A percentile compares a stretch with the other conserved stretches of the same genome.
Evolutionary conservation across 768 basidiomycete species (phyloP).

Genomic region (Butyriboletus loyo): DNA sequence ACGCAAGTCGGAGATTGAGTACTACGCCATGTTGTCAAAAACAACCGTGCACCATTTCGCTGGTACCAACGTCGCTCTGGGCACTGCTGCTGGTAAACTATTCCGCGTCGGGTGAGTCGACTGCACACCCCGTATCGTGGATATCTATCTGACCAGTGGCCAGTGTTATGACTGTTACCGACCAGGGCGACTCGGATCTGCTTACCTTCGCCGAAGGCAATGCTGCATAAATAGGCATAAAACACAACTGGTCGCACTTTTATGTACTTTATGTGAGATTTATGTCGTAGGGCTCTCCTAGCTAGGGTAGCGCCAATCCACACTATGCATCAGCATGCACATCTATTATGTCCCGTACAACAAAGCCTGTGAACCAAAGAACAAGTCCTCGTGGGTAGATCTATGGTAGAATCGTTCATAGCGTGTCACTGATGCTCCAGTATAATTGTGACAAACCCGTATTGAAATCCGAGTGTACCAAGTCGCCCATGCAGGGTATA

Average conservation of each 20-base stretch:
- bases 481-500: neutral
- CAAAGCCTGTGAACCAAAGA: neutral
- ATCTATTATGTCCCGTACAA: neutral
- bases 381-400: too few relatives aligned
- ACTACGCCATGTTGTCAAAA: slow-evolving; percentile 99
- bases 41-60: slow-evolving; percentile 97
- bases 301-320: neutral
- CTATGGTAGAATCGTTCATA: neutral
- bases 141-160: slow-evolving; percentile 6
- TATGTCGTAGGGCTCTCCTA: neutral
- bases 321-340: slow-evolving; percentile 2
- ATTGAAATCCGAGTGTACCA: neutral
- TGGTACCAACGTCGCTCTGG: slow-evolving; percentile 96
- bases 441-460: neutral
- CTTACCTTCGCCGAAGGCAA: slow-evolving; percentile 79
- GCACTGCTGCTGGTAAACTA: slow-evolving; percentile 97
- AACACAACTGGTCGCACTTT: neutral
- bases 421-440: neutral
- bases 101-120: slow-evolving; percentile 92
- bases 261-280: slow-evolving; percentile 4
- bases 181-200: slow-evolving; percentile 96
- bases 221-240: slow-evolving; percentile 45
- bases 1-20: slow-evolving; percentile 98
- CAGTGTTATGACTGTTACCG: slow-evolving; percentile 96
- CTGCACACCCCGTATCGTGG: neutral